A percentile compares a stretch with the other conserved stretches of the same genome.
Conservation (phyloP, 805 yeast genomes). For the Saccharomycopsis fermentans region DNA sequence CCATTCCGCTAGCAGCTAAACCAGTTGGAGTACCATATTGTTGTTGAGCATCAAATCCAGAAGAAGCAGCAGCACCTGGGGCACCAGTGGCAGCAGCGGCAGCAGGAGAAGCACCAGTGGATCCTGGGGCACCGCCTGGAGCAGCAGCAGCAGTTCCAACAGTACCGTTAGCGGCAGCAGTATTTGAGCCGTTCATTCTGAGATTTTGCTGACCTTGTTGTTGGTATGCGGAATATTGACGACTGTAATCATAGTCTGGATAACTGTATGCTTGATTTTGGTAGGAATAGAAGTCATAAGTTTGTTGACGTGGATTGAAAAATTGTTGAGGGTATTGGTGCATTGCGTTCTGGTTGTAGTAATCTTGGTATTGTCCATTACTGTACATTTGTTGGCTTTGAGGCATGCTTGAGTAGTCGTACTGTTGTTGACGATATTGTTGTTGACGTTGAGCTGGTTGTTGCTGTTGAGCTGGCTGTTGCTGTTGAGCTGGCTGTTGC, state of each 20-base stretch:
- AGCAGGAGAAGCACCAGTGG: constrained; percentile 21
- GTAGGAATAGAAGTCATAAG: constrained; percentile 21
- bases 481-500: constrained; percentile 17
- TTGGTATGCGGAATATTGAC: constrained; percentile 18
- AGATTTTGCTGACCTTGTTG: constrained; percentile 19
- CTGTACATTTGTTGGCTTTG: constrained; percentile 15
- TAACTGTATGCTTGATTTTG: constrained; percentile 29
- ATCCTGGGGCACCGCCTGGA: constrained; percentile 28
- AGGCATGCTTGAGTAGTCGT: constrained; percentile 17
- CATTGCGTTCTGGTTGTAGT: constrained; percentile 18
- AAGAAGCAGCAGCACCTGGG: constrained; percentile 23
- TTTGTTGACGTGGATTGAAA: constrained; percentile 10
- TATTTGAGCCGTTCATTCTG: constrained; percentile 15
- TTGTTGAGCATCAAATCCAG: constrained; percentile 12
- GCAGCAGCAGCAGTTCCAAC: constrained; percentile 21
- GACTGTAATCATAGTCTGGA: constrained; percentile 32
- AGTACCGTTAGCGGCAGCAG: constrained; percentile 15
- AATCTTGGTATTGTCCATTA: constrained; percentile 20
- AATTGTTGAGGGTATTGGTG: constrained; percentile 11
- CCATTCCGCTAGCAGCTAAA: constrained; percentile 5
- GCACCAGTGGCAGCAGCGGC: constrained; percentile 23
- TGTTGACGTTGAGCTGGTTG: constrained; percentile 16
- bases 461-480: constrained; percentile 10
- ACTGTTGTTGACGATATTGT: constrained; percentile 17
- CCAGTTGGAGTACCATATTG: constrained; percentile 21